phyloP scores from a whole-genome alignment of 1,284 basidiomycete genomes.

The Fistulina hepatica region DNA sequence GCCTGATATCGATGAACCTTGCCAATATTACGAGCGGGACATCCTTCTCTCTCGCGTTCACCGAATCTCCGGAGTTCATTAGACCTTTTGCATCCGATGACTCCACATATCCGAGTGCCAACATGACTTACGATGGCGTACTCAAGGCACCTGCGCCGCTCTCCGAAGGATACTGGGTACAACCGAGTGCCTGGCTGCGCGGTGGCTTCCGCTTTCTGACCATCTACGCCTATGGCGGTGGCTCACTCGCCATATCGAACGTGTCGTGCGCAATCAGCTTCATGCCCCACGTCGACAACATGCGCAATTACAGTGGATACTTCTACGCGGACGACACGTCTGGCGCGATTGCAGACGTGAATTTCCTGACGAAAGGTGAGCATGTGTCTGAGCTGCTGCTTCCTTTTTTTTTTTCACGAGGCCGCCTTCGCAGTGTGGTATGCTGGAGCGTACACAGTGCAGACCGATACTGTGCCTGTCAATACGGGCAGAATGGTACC shows the following conservation, averaged over 20 bases:
- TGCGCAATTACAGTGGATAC: constrained; percentile 38
- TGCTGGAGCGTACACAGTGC: constrained; percentile 50
- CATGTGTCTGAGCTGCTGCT: too few relatives aligned
- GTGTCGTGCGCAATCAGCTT: constrained; percentile 36
- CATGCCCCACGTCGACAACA: constrained; percentile 34
- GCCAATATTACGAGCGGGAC: constrained; percentile 13
- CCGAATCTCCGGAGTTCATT: constrained; percentile 38
- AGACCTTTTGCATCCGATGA: constrained; percentile 33
- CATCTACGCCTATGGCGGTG: constrained; percentile 29
- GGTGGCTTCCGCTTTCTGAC: constrained; percentile 43
- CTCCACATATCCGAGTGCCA: constrained; percentile 25
- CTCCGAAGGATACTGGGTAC: constrained; percentile 28
- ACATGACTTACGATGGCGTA: constrained; percentile 24
- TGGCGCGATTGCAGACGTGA: constrained; percentile 31
- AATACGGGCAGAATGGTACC: constrained; percentile 44
- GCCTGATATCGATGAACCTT: constrained; percentile 31
- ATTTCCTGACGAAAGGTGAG: constrained; percentile 37
- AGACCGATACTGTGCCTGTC: constrained; percentile 44
- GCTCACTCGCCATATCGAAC: constrained; percentile 32
- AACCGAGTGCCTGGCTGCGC: constrained; percentile 31
- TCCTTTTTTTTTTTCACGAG: too few relatives aligned
- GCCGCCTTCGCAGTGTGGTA: constrained; percentile 41
- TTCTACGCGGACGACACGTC: constrained; percentile 35
- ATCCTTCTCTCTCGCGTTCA: constrained; percentile 33
- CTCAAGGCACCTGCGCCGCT: constrained; percentile 24